Base-by-base conservation (phyloP, 148 eudicot genomes). In the Chenopodium album region DNA sequence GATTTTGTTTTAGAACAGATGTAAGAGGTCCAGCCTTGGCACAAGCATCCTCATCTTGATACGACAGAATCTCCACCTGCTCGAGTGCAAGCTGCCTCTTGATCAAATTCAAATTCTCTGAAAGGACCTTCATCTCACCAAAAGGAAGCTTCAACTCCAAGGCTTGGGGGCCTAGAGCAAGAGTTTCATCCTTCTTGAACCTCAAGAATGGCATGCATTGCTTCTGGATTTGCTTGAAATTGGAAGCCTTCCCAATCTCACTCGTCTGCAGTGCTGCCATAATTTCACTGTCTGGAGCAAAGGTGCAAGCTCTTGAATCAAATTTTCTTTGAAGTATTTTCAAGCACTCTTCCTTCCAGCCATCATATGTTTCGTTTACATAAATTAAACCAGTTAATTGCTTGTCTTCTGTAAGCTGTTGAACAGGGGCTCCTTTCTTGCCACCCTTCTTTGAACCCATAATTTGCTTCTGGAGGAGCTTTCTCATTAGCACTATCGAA, bases 191-290 rank as follows among this genome's bases (percentile, higher is more conserved):
- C 78, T 92, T 95, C 85, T 95, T 95, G 84, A 90, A 90, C 90
- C 90, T 89, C 87, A 95, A 66, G 80, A 95, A 95, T 11, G 98
- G 98, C 98, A 93, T 95, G 60, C 98, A 93, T 7, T 82, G 89
- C 89, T 93, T 93, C 84, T 89, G 94, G 63, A 85, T 87, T 71
- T 93, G 90, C 83, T 91, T 95, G 46, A 91, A 92, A 70, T 93
- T 89, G 20, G 87, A 50, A 29, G 91, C 82, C 75, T 87, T 80
- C 8, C 90, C 96, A 60, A 46, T 10, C 78, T 88, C 84, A 84
- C 94, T 93, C 48, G 83, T 46, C 83, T 91, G 90, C 85, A 95
- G 68, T 67, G 92, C 97, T 41, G 82, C 76, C 48, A 91, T 76
- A 62, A 95, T 91, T 78, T 91, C 96, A 72, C 84, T 64, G 64